A percentile compares a stretch with the other conserved stretches of the same genome.
Evolutionary conservation across 129 eudicot genomes (phyloP).

Genomic region (Helichrysum umbraculigerum): DNA sequence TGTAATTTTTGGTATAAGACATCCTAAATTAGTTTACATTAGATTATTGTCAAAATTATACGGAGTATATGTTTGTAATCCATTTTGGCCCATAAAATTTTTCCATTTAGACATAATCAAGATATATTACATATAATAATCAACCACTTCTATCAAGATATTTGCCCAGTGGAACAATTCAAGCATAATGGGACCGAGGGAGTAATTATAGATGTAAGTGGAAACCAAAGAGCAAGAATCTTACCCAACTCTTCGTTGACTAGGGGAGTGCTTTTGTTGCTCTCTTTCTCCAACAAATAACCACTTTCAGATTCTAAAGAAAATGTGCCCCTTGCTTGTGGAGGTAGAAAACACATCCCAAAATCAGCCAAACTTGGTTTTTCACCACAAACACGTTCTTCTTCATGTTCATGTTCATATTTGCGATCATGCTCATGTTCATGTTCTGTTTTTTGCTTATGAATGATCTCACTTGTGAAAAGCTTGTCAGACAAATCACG

Average conservation of each 20-base stretch:
- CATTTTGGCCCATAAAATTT: background rate
- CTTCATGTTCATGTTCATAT: slow-evolving; percentile 7
- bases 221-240: slow-evolving; percentile 22
- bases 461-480: slow-evolving; percentile 88
- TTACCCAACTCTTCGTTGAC: slow-evolving; percentile 60
- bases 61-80: background rate
- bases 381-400: slow-evolving; percentile 23
- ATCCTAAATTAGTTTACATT: too few relatives aligned
- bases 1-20: background rate
- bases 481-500: slow-evolving; percentile 91
- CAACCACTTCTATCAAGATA: background rate
- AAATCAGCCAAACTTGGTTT: slow-evolving; percentile 40
- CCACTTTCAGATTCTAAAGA: slow-evolving; percentile 28
- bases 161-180: background rate
- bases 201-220: background rate
- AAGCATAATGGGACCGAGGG: background rate
- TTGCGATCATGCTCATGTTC: background rate
- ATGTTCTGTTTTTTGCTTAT: slow-evolving; percentile 45
- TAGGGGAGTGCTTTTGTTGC: slow-evolving; percentile 26
- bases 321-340: slow-evolving; percentile 31
- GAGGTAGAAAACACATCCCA: slow-evolving; percentile 52
- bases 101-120: background rate
- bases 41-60: too few relatives aligned
- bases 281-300: slow-evolving; percentile 26
- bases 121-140: background rate